Evolutionary conservation across 2,329 filamentous ascomycete genomes (phyloP).

Genomic region (Purpureocillium takamizusanense): DNA sequence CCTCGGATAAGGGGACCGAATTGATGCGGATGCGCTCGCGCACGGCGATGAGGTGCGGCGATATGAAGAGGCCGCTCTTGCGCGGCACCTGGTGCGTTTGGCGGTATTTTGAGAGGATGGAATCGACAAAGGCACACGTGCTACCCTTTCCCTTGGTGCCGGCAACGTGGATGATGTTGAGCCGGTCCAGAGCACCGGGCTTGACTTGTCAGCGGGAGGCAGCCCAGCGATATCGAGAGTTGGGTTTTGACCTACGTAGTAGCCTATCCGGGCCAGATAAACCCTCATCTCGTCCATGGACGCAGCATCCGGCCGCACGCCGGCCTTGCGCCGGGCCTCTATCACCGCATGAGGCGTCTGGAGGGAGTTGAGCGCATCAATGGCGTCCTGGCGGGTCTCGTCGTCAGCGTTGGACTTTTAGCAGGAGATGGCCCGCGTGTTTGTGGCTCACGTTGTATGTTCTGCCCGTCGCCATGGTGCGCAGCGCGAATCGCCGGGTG

Average conservation of each 20-base stretch:
- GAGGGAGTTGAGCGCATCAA: conserved; percentile 77
- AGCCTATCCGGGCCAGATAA: conserved; percentile 70
- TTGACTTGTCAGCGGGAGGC: conserved; percentile 7
- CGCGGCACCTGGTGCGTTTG: conserved; percentile 20
- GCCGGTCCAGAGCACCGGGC: conserved; percentile 41
- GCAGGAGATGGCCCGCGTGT: too few species aligned
- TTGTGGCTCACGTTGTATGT: conserved; percentile 23
- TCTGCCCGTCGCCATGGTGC: conserved; percentile 18
- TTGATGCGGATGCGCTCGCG: conserved; percentile 59
- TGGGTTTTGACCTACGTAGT: conserved; percentile 40
- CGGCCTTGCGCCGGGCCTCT: conserved; percentile 67
- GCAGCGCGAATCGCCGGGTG: conserved; percentile 7
- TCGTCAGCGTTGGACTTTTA: not conserved
- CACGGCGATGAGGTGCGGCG: conserved; percentile 58
- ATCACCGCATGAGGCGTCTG: conserved; percentile 81
- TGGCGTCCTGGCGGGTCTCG: conserved; percentile 69
- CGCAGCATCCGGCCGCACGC: conserved; percentile 58
- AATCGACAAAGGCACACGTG: conserved; percentile 59
- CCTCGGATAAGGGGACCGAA: conserved; percentile 46
- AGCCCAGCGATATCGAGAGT: too few species aligned
- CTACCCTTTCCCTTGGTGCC: conserved; percentile 73
- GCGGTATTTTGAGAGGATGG: conserved; percentile 48
- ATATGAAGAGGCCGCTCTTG: conserved; percentile 57
- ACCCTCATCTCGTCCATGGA: conserved; percentile 71
- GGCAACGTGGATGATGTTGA: conserved; percentile 62